Evolutionary conservation across 192 early-diverging fungal genomes (phyloP).

Genomic region (Backusella tuberculispora): DNA sequence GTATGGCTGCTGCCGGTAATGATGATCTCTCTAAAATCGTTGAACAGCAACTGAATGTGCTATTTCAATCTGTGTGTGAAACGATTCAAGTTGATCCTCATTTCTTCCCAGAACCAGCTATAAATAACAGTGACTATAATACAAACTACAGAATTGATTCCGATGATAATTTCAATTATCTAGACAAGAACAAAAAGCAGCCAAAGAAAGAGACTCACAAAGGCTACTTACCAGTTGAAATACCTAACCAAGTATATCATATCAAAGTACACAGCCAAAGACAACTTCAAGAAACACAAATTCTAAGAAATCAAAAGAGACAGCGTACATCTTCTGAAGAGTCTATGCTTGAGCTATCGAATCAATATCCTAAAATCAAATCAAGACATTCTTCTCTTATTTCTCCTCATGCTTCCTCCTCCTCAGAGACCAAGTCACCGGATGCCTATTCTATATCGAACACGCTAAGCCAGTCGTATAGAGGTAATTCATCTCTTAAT

Average conservation of each 20-base stretch:
- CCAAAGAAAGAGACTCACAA: slow-evolving; percentile 13
- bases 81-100: slow-evolving; percentile 14
- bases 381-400: neutral
- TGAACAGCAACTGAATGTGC: slow-evolving; percentile 2
- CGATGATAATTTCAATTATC: too few relatives aligned
- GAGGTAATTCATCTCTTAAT: too few relatives aligned
- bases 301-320: slow-evolving; percentile 4
- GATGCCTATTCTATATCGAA: neutral
- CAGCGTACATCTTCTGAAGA: slow-evolving; percentile 15
- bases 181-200: neutral
- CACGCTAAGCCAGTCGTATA: neutral
- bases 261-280: slow-evolving; percentile 30
- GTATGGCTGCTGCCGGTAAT: slow-evolving; percentile 39
- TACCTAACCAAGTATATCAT: slow-evolving; percentile 29
- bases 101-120: neutral
- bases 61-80: slow-evolving; percentile 25
- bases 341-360: neutral
- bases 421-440: neutral
- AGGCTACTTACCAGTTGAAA: slow-evolving; percentile 21
- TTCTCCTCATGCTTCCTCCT: too few relatives aligned
- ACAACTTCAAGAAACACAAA: slow-evolving; percentile 14
- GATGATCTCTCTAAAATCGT: slow-evolving; percentile 37
- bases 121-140: neutral
- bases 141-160: neutral
- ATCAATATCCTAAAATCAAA: neutral